Percentiles rank a stretch among this genome's conserved stretches.
phyloP scores from a whole-genome alignment of 345 rosid genomes.

The Citrus sp. region DNA sequence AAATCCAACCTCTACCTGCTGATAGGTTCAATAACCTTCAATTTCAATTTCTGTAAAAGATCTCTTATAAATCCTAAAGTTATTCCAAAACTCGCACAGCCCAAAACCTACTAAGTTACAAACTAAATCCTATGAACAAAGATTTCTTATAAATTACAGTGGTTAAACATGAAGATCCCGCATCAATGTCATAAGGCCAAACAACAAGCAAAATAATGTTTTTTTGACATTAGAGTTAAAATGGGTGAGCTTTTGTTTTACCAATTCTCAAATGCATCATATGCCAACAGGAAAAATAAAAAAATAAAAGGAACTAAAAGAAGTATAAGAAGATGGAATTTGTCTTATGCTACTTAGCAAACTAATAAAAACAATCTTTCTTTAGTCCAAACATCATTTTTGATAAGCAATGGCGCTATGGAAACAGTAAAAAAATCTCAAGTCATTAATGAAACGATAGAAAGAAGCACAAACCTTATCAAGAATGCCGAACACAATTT shows the following conservation, averaged over 20 bases:
- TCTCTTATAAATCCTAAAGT: background rate
- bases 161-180: background rate
- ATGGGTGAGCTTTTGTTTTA: background rate
- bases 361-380: background rate
- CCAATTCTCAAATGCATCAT: background rate
- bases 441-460: background rate
- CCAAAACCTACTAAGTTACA: background rate
- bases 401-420: background rate
- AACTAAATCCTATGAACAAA: background rate
- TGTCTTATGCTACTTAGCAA: background rate
- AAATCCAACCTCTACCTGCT: too few relatives aligned
- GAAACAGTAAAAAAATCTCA: background rate
- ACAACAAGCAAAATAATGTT: background rate
- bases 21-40: background rate
- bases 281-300: background rate
- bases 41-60: background rate
- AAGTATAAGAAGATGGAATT: background rate
- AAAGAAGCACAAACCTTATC: conserved; percentile 63
- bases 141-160: background rate
- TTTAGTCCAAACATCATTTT: background rate
- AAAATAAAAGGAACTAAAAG: background rate
- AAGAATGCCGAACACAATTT: conserved; percentile 90
- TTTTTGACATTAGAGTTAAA: background rate
- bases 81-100: background rate
- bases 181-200: background rate